Conservation (phyloP, 2,329 filamentous ascomycete genomes). For the Aspergillus fructus region DNA sequence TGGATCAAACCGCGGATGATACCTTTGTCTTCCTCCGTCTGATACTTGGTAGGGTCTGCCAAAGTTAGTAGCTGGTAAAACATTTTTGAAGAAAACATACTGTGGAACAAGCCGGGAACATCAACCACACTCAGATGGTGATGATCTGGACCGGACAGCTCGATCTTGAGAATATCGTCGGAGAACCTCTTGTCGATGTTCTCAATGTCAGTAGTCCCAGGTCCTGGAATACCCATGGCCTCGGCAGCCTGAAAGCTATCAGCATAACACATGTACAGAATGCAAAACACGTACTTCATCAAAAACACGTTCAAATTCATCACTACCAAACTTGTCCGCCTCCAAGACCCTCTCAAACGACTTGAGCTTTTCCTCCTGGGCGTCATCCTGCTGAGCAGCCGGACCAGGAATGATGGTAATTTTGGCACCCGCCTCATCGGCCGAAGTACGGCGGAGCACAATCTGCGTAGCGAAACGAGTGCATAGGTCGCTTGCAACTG, state of each 20-base stretch:
- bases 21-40: slow-evolving; percentile 54
- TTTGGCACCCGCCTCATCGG: slow-evolving; percentile 15
- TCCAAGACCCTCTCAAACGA: slow-evolving; percentile 15
- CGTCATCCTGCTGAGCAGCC: slow-evolving; percentile 17
- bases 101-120: slow-evolving; percentile 45
- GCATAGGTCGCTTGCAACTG: slow-evolving; percentile 29
- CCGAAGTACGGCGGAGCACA: slow-evolving; percentile 22
- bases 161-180: slow-evolving; percentile 43
- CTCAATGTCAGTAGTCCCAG: slow-evolving; percentile 10
- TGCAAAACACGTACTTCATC: slow-evolving; percentile 20
- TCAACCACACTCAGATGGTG: slow-evolving; percentile 45
- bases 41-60: slow-evolving; percentile 47
- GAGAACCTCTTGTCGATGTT: slow-evolving; percentile 34
- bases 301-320: slow-evolving; percentile 22
- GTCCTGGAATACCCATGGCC: slow-evolving; percentile 27
- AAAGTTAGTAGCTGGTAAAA: not conserved
- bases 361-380: slow-evolving; percentile 14
- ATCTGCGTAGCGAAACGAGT: slow-evolving; percentile 36
- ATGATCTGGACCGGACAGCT: slow-evolving; percentile 42
- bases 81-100: slow-evolving; percentile 4
- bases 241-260: slow-evolving; percentile 21
- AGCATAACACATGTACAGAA: not conserved
- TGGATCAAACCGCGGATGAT: slow-evolving; percentile 51
- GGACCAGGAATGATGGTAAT: slow-evolving; percentile 35
- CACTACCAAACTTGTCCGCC: slow-evolving; percentile 17